Conservation (phyloP, 2,329 filamentous ascomycete species). For the Cladosporium sp. region DNA sequence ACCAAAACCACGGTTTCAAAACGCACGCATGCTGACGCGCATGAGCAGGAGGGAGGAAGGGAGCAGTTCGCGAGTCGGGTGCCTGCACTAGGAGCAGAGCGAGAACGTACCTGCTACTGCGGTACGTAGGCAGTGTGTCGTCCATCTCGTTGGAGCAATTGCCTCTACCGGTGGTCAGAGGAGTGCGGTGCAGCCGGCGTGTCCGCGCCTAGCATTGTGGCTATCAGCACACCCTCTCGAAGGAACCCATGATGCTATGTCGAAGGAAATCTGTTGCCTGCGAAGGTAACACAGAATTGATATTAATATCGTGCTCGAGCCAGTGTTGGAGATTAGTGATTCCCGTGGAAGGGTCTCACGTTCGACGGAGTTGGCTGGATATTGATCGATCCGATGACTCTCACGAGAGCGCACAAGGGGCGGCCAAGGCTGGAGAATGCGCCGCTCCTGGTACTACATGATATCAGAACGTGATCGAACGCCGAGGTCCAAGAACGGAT, state of each 20-base stretch:
- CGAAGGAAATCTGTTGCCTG: background rate
- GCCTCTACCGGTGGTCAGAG: background rate
- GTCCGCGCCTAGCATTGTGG: conserved; percentile 12
- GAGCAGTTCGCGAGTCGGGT: background rate
- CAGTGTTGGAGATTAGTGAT: background rate
- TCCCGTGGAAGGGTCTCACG: background rate
- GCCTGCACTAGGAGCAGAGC: background rate
- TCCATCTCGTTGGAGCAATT: background rate
- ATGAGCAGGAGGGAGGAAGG: background rate
- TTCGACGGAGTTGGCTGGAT: conserved; percentile 10
- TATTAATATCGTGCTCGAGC: background rate
- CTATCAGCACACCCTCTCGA: conserved; percentile 10
- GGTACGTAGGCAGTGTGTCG: background rate
- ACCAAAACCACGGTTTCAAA: conserved; percentile 4
- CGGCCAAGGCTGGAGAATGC: background rate
- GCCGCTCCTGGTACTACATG: background rate
- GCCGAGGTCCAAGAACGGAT: background rate
- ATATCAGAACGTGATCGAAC: background rate
- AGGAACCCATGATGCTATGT: background rate
- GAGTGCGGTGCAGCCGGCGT: background rate
- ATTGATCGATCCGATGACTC: conserved; percentile 5
- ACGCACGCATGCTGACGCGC: conserved; percentile 1
- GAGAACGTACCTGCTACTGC: background rate
- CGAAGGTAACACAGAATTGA: background rate
- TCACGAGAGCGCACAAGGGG: conserved; percentile 5